phyloP scores from a whole-genome alignment of 2,329 filamentous ascomycete species.

The Cytospora schulzeri region DNA sequence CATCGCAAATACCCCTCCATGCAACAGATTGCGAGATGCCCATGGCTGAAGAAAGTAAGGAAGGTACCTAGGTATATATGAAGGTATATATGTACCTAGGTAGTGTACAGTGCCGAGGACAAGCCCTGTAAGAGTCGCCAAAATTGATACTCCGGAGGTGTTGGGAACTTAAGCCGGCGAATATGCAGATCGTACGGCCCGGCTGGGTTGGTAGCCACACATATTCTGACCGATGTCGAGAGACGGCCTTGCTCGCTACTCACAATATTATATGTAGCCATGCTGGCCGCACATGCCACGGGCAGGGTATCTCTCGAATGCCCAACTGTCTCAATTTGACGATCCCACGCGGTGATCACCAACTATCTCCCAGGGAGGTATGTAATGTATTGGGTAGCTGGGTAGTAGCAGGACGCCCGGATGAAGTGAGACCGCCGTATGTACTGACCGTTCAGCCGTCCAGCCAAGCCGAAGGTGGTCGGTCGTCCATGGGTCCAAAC shows the following conservation, averaged over 20 bases:
- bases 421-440: background rate
- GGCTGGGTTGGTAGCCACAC: conserved; percentile 4
- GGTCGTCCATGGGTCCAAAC: background rate
- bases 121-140: background rate
- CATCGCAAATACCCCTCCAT: background rate
- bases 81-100: too few species aligned
- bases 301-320: background rate
- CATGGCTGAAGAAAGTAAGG: background rate
- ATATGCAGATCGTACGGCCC: conserved; percentile 12
- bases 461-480: background rate
- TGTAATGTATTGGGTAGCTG: background rate
- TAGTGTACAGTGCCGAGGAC: background rate
- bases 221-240: background rate
- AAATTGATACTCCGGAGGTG: background rate
- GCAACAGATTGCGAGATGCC: background rate
- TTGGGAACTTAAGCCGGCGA: background rate
- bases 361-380: background rate
- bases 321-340: background rate
- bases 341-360: background rate
- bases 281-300: background rate
- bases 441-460: background rate
- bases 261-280: background rate
- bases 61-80: background rate
- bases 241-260: background rate
- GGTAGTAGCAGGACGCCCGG: background rate